Conservation (phyloP, 2,329 filamentous ascomycete species). For the Lasiodiplodia citricola region DNA sequence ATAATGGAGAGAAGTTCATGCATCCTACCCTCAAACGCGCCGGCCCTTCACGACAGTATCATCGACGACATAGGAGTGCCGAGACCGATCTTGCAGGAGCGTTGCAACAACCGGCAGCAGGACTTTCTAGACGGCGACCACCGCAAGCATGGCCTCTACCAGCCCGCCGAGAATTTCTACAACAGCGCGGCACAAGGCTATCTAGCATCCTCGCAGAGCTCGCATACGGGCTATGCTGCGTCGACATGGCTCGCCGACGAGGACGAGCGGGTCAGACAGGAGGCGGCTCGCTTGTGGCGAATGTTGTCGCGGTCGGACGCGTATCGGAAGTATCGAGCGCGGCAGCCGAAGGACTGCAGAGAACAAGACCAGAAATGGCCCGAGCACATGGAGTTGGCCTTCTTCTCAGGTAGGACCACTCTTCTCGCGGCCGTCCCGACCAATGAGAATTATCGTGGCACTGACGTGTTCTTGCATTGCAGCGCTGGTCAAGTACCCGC, state of each 20-base stretch:
- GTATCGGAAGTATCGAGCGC: slow-evolving; percentile 53
- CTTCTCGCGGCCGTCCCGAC: slow-evolving; percentile 15
- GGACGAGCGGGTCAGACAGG: slow-evolving; percentile 25
- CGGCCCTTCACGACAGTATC: slow-evolving; percentile 39
- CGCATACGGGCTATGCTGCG: slow-evolving; percentile 2
- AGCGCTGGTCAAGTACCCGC: slow-evolving; percentile 60
- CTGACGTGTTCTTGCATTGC: slow-evolving; percentile 12
- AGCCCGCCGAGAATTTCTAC: slow-evolving; percentile 23
- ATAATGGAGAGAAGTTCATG: slow-evolving; percentile 38
- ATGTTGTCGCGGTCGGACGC: slow-evolving; percentile 43
- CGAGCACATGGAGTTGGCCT: slow-evolving; percentile 53
- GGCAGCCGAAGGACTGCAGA: slow-evolving; percentile 43
- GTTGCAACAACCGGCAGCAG: slow-evolving; percentile 48
- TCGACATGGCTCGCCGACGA: slow-evolving; percentile 19
- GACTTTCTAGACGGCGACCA: slow-evolving; percentile 34
- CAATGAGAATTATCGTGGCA: slow-evolving; percentile 12
- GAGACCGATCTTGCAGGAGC: slow-evolving; percentile 48
- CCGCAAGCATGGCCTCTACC: slow-evolving; percentile 37
- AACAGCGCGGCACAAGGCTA: slow-evolving; percentile 18
- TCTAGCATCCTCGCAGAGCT: slow-evolving; percentile 7
- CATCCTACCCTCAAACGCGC: slow-evolving; percentile 51
- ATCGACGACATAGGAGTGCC: slow-evolving; percentile 34
- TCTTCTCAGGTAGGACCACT: slow-evolving; percentile 51
- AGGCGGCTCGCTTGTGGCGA: slow-evolving; percentile 38
- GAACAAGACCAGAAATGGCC: slow-evolving; percentile 52